These are phyloP conservation scores for Cucumis melo DNA, from an alignment of 306 rosid genomes.

Conservation along the genomic window DNA sequence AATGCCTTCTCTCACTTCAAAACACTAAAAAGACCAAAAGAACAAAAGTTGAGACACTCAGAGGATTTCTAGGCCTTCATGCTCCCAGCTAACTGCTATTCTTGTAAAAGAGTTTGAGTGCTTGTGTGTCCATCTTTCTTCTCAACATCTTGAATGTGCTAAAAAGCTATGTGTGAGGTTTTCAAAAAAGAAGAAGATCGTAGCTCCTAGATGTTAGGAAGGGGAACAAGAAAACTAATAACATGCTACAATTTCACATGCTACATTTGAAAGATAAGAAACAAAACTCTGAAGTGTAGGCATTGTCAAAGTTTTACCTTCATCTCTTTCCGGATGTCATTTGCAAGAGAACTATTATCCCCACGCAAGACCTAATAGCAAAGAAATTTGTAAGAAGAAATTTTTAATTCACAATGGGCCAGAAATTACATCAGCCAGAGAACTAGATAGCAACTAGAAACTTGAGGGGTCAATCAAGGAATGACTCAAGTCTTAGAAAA, in stretches of 20 bases:
- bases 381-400: slow-evolving; percentile 15
- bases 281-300: slow-evolving; percentile 4
- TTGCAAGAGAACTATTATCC: slow-evolving; percentile 91
- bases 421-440: background rate
- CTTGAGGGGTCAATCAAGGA: background rate
- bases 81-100: too few relatives aligned
- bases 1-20: background rate
- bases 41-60: too few relatives aligned
- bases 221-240: background rate
- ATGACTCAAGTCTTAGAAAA: background rate
- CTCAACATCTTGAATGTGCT: too few relatives aligned
- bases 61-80: too few relatives aligned
- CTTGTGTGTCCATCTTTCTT: too few relatives aligned
- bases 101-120: too few relatives aligned
- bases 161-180: too few relatives aligned
- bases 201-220: background rate
- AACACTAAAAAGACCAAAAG: too few relatives aligned
- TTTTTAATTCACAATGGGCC: background rate
- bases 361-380: slow-evolving; percentile 74
- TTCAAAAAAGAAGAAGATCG: too few relatives aligned
- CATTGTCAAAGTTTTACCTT: slow-evolving; percentile 36
- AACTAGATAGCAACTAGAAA: background rate
- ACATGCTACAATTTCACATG: background rate
- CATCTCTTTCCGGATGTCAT: slow-evolving; percentile 98
- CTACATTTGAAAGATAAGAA: background rate